Conservation (phyloP, 352 stramenopile species). For the Globisporangium iwayamae region DNA sequence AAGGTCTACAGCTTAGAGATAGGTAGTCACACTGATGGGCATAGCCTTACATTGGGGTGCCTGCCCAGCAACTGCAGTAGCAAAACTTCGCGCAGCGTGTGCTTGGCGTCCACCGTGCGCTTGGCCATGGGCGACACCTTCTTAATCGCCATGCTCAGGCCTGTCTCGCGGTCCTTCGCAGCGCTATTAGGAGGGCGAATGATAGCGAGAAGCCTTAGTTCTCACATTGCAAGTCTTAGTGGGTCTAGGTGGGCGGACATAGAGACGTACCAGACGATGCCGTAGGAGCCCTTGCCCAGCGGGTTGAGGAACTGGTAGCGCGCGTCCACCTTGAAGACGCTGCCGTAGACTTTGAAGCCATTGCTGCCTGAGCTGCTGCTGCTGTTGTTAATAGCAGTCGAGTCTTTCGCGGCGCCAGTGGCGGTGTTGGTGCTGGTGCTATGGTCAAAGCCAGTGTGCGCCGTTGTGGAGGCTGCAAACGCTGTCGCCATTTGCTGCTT, state of each 20-base stretch:
- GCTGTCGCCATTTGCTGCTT: neutral
- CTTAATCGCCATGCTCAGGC: conserved; percentile 88
- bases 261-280: conserved; percentile 74
- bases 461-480: neutral
- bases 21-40: too few relatives aligned
- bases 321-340: conserved; percentile 76
- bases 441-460: conserved; percentile 2
- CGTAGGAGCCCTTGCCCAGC: conserved; percentile 90
- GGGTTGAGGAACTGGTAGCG: conserved; percentile 86
- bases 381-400: neutral
- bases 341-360: conserved; percentile 78
- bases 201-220: neutral
- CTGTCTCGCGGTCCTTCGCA: conserved; percentile 70
- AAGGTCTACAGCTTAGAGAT: neutral
- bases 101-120: conserved; percentile 76
- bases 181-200: conserved; percentile 27
- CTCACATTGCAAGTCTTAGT: neutral
- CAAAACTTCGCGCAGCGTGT: conserved; percentile 86
- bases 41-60: conserved; percentile 68
- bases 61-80: conserved; percentile 85
- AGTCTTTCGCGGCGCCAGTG: neutral
- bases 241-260: neutral
- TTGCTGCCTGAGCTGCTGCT: conserved; percentile 8
- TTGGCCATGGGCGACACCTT: conserved; percentile 88
- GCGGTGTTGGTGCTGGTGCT: neutral